Base-by-base conservation (phyloP, 2,329 filamentous ascomycete genomes). In the Pseudogymnoascus sp. region DNA sequence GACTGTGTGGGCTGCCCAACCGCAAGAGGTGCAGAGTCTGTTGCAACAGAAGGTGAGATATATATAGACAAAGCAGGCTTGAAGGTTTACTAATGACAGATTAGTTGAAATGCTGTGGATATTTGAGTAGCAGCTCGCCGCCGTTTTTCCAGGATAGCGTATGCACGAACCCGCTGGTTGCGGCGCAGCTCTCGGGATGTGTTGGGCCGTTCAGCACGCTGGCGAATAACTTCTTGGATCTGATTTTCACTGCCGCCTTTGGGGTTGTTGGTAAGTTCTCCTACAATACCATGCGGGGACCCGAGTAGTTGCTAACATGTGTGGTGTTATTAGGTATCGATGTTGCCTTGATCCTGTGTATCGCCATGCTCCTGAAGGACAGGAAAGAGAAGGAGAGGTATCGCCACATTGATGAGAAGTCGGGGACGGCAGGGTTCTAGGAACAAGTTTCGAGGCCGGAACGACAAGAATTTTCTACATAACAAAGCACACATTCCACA, bases 91-190 rank as follows among this genome's bases (percentile, higher is more conserved):
- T 47, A 7, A 59, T 60, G 42, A 60, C 68, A 62, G 62, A 66
- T 69, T 71, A 91, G 86, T 93, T 93, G 73, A 74, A 84, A 69
- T 95, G 90, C 83, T 95, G 90, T 70, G 90, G 90, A 66, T 95
- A 90, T 77, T 77, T 83, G 69, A 91, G 92, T 77, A 85, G 82
- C 74, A 88, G 86, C 4, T 81, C 84, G 11, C 88, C 88, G 10
- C 85, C 86, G 61, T 93, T 93, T 73, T 80, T 91, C 67, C 85
- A 83, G 63, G 87, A 93, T 70, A 68, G 74, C 5, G 84, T 81
- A 1, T 95, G 90, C 74, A 81, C 85, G 8, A 90, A 86, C 71
- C 84, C 88, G 5, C 84, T 88, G 2, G 83, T 86, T 39, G 89
- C 90, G 1, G 86, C 87, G 12, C 80, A 89, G 37, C 83, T 87